Evolutionary conservation across 305 asterid species (phyloP).

Genomic region (Ilex paraguariensis): DNA sequence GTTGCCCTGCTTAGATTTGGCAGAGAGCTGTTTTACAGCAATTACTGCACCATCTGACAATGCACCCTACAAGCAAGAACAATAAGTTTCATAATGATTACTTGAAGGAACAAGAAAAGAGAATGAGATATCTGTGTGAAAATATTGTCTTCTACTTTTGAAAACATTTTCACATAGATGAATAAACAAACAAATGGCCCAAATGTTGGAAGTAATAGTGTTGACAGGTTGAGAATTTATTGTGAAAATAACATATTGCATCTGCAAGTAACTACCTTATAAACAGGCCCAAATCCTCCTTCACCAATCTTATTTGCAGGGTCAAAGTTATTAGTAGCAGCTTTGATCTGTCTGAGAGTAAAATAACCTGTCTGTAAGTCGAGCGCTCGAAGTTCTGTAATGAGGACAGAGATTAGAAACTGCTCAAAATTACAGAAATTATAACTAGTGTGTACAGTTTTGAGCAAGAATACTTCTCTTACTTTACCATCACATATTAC

Average conservation of each 20-base stretch:
- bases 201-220: no score
- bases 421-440: background rate
- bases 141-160: no score
- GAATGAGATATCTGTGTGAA: no score
- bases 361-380: conserved; percentile 85
- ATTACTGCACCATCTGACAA: conserved; percentile 1
- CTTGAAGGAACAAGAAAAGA: no score
- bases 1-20: conserved; percentile 11
- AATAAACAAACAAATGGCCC: no score
- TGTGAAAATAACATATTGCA: no score
- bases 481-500: no score
- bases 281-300: conserved; percentile 96
- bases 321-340: conserved; percentile 82
- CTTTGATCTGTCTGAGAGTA: conserved; percentile 68
- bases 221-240: no score
- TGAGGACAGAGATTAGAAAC: conserved; percentile 10
- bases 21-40: conserved; percentile 7
- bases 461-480: no score
- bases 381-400: conserved; percentile 79
- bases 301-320: conserved; percentile 81
- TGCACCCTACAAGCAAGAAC: background rate
- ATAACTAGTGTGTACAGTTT: no score
- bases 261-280: conserved; percentile 42
- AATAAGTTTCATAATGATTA: background rate
- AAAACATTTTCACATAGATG: no score